These are phyloP conservation scores for Quercus alba DNA, from an alignment of 306 rosid genomes.

Conservation along the genomic window DNA sequence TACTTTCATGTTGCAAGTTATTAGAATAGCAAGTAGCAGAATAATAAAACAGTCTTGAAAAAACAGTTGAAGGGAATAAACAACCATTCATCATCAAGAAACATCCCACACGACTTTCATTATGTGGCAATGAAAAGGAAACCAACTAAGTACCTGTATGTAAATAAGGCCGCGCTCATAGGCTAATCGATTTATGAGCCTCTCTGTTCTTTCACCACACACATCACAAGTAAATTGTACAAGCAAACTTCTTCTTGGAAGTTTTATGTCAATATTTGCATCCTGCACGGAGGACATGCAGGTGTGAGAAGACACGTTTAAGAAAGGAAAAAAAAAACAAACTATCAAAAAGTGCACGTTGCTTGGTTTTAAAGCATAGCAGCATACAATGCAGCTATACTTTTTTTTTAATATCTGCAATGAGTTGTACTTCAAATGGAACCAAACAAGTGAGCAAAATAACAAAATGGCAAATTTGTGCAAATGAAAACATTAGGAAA, in stretches of 20 bases:
- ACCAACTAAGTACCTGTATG: slow-evolving; percentile 58
- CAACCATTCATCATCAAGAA: background rate
- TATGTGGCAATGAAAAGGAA: slow-evolving; percentile 9
- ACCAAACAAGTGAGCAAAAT: no score
- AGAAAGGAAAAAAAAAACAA: background rate
- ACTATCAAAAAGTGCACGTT: background rate
- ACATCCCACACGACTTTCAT: background rate
- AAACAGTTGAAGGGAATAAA: background rate
- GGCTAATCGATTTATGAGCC: slow-evolving; percentile 73
- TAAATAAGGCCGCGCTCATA: slow-evolving; percentile 75
- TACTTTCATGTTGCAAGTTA: background rate
- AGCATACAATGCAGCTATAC: background rate
- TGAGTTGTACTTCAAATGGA: background rate
- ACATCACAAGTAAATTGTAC: slow-evolving; percentile 72
- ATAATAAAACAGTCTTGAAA: background rate
- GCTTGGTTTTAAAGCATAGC: slow-evolving; percentile 12
- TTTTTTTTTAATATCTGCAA: background rate
- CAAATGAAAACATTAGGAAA: background rate
- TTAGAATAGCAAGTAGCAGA: background rate
- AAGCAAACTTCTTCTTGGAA: slow-evolving; percentile 85
- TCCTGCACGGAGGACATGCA: slow-evolving; percentile 39
- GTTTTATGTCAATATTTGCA: slow-evolving; percentile 53
- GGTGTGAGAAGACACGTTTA: background rate
- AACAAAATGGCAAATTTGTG: no score
- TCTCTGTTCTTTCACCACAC: slow-evolving; percentile 78